These are phyloP conservation scores for Trypanosoma mega DNA, from an alignment of 208 protist species.

Conservation along the genomic window DNA sequence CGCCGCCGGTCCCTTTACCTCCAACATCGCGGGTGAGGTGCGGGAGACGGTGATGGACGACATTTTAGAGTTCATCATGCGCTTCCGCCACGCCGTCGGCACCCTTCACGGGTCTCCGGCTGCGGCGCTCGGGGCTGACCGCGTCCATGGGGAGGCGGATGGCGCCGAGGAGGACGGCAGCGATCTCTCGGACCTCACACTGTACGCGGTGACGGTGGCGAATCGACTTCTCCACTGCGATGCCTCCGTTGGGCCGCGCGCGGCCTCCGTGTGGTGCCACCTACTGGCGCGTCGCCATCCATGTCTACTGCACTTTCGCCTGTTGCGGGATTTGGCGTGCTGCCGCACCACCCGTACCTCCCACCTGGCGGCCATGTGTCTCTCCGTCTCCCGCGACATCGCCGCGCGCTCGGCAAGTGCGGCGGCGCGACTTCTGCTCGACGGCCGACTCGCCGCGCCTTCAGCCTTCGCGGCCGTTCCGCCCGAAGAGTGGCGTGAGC, in stretches of 20 bases:
- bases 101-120: too few species aligned
- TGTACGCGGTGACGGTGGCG: conserved; percentile 46
- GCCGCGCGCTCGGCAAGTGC: conserved; percentile 10
- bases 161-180: conserved; percentile 5
- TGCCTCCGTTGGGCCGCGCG: conserved; percentile 32
- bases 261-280: conserved; percentile 52
- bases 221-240: conserved; percentile 40
- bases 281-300: conserved; percentile 54
- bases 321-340: conserved; percentile 46
- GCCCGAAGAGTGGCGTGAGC: conserved; percentile 13
- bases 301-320: conserved; percentile 65
- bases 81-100: conserved; percentile 8
- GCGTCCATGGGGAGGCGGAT: conserved; percentile 2
- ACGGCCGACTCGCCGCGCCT: conserved; percentile 15
- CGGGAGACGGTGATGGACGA: conserved; percentile 24
- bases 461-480: conserved; percentile 13
- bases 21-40: conserved; percentile 19
- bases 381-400: conserved; percentile 32
- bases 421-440: conserved; percentile 24
- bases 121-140: conserved; percentile 1
- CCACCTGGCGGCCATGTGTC: conserved; percentile 32
- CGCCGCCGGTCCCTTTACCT: conserved; percentile 56
- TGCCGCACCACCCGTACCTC: conserved; percentile 46
- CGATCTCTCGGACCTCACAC: neutral
- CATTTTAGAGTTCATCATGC: conserved; percentile 46